A percentile compares a stretch with the other conserved stretches of the same genome.
phyloP scores from a whole-genome alignment of 192 early-diverging fungal species.

The Coemansia biformis region DNA sequence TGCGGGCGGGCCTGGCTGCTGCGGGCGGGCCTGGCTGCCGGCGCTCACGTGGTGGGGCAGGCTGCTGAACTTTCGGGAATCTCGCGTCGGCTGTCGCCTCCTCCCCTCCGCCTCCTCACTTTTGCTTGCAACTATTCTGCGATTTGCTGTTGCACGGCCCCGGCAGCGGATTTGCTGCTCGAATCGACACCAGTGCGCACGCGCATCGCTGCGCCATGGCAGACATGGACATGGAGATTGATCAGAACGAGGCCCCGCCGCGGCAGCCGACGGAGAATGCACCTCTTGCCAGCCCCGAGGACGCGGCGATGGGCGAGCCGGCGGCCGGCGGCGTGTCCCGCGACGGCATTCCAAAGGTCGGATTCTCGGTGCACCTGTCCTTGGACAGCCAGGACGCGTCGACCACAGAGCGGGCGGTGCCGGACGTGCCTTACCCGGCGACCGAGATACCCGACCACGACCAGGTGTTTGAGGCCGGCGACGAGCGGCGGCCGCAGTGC shows the following conservation, averaged over 20 bases:
- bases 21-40: too few species aligned
- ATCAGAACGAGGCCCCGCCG: too few species aligned
- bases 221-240: neutral
- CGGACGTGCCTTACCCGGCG: conserved; percentile 56
- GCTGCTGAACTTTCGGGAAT: too few species aligned
- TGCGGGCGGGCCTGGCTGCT: conserved; percentile 36
- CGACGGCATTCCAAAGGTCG: conserved; percentile 53
- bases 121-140: too few species aligned
- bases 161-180: too few species aligned
- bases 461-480: conserved; percentile 64
- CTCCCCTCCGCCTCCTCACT: too few species aligned
- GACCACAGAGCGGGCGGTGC: conserved; percentile 57
- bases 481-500: conserved; percentile 68
- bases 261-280: neutral
- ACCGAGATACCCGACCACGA: conserved; percentile 50
- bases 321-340: neutral
- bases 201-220: conserved; percentile 12
- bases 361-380: conserved; percentile 71
- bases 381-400: conserved; percentile 69
- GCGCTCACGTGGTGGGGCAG: too few species aligned
- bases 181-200: too few species aligned
- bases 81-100: too few species aligned
- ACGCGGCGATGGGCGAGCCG: too few species aligned
- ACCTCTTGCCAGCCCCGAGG: too few species aligned
- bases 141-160: too few species aligned